Evolutionary conservation across 305 asterid species (phyloP).

Genomic region (Rubia occidens): DNA sequence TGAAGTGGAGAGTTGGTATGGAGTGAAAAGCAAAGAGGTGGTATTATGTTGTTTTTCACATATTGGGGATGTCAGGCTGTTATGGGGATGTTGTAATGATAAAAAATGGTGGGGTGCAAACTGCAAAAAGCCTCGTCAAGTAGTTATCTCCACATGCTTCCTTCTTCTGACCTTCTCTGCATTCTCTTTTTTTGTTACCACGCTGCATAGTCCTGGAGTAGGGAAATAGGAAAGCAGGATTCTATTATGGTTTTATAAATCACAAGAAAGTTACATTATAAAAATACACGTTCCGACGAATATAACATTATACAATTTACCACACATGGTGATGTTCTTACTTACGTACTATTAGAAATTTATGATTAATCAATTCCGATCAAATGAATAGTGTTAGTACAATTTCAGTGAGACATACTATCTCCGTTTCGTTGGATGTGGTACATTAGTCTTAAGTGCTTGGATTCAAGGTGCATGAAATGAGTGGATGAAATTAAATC

Average conservation of each 20-base stretch:
- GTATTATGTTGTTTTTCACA: constrained; percentile 6
- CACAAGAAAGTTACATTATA: too few relatives aligned
- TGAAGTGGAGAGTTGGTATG: background rate
- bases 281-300: too few relatives aligned
- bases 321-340: too few relatives aligned
- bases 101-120: constrained; percentile 11
- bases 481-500: too few relatives aligned
- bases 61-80: constrained; percentile 17
- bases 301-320: too few relatives aligned
- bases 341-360: too few relatives aligned
- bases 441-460: too few relatives aligned
- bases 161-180: background rate
- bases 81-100: constrained; percentile 13
- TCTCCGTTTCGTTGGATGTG: too few relatives aligned
- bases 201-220: background rate
- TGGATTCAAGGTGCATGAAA: too few relatives aligned
- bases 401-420: too few relatives aligned
- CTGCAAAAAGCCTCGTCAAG: constrained; percentile 8
- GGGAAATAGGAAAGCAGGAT: background rate
- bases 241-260: background rate
- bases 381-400: too few relatives aligned
- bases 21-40: background rate
- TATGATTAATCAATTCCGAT: too few relatives aligned
- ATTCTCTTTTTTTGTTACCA: background rate
- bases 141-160: constrained; percentile 6